Base-by-base conservation (phyloP, 371 early-diverging fungal genomes). In the Circinella minor region DNA sequence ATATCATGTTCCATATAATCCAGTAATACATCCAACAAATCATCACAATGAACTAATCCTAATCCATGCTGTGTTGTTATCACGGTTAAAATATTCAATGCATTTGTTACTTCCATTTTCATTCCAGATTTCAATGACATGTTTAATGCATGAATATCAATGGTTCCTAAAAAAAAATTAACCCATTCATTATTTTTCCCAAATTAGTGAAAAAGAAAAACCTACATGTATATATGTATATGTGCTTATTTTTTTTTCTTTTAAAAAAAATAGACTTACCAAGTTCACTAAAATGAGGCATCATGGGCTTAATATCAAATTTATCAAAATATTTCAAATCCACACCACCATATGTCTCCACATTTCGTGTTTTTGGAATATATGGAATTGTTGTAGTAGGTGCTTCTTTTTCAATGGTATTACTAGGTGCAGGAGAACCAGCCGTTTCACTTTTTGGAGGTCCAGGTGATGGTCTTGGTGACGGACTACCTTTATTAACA, bases 41-140 rank as follows among this genome's bases (percentile, higher is more conserved):
- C 88, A 3, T 86, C 85, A 63, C 88, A 88, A 20, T 82, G 78
- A 0, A 36, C 51, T 59, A 89, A 60, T 4, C 80, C 75, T 14
- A 86, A 43, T 48, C 38, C 55, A 8, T 75, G 67, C 18, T 79
- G 78, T 3, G 72, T 66, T 8, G 89, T 87, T n/a, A 89, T 67
- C 14, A 90, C 82, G 0, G 91, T 88, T 69, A 93, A 69, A 4
- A 88, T 86, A 67, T 93, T 93, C 37, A 93, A 79, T 3, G 94
- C 92, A 47, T 89, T 89, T 4, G 91, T 86, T 3, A 91, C 80
- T 70, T 93, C 94, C 75, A 92, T 78, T 62, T 85, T 86, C 78
- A 93, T 82, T 4, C 91, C 91, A 7, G 91, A 92, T 68, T 93
- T 91, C 4, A 93, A 75, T 7, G 92, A 90, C 87, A 93, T 87